Evolutionary conservation across 139 green algal genomes (phyloP).

Genomic region (Chlamydomonas schloesseri): DNA sequence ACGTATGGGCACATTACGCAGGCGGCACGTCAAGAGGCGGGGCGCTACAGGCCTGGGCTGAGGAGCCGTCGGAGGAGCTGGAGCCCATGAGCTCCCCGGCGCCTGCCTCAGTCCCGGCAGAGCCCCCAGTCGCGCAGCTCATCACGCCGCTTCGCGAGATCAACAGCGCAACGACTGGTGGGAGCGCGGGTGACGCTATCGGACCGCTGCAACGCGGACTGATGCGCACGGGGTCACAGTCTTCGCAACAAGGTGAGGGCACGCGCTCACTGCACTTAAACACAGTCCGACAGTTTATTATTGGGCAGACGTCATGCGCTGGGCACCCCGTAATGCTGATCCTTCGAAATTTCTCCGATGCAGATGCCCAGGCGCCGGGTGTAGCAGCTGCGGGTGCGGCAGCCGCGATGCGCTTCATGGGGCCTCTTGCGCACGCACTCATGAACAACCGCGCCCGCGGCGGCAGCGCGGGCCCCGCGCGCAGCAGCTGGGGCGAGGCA

Average conservation of each 20-base stretch:
- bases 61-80: no score
- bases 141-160: slow-evolving; percentile 45
- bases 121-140: not conserved
- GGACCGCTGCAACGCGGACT: slow-evolving; percentile 17
- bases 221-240: not conserved
- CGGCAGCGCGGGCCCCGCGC: not conserved
- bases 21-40: no score
- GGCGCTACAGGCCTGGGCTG: no score
- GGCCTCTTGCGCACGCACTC: slow-evolving; percentile 12
- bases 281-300: no score
- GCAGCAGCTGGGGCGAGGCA: slow-evolving; percentile 36
- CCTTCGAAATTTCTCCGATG: no score
- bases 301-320: no score
- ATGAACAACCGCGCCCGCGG: not conserved
- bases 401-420: not conserved
- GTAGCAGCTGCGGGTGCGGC: not conserved
- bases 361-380: not conserved
- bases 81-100: no score
- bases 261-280: no score
- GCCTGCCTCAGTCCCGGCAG: no score
- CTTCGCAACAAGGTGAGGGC: not conserved
- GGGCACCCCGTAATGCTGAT: no score
- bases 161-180: not conserved
- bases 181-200: not conserved
- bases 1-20: no score